phyloP scores from a whole-genome alignment of 2,329 filamentous ascomycete species.

The Westerdykella ornata region DNA sequence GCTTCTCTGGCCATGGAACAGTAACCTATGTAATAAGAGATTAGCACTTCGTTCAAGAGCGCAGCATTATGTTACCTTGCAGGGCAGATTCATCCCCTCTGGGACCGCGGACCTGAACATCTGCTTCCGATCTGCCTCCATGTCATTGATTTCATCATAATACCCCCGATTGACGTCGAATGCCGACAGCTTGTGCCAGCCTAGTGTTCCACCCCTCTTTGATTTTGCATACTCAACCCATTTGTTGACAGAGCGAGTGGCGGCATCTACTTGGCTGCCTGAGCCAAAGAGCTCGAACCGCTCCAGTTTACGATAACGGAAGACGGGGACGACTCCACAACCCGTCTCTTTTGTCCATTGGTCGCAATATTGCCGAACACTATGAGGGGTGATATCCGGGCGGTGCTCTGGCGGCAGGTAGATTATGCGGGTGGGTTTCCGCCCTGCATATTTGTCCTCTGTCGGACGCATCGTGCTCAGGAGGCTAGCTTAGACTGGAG shows the following conservation, averaged over 20 bases:
- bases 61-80: constrained; percentile 5
- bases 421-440: constrained; percentile 2
- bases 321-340: constrained; percentile 14
- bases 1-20: constrained; percentile 20
- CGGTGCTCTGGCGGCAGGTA: constrained; percentile 1
- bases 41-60: background rate
- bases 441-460: background rate
- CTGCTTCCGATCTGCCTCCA: constrained; percentile 14
- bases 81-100: constrained; percentile 6
- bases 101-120: constrained; percentile 17
- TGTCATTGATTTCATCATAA: constrained; percentile 12
- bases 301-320: constrained; percentile 9
- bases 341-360: constrained; percentile 14
- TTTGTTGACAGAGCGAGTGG: constrained; percentile 16
- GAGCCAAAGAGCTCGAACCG: constrained; percentile 23
- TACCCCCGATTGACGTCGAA: constrained; percentile 22
- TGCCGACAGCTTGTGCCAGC: constrained; percentile 25
- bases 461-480: background rate
- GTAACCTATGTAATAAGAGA: constrained; percentile 5
- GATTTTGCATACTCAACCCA: constrained; percentile 21
- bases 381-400: background rate
- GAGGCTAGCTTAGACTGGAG: background rate
- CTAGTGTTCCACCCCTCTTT: constrained; percentile 17
- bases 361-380: background rate
- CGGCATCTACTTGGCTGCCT: constrained; percentile 14